A percentile compares a stretch with the other conserved stretches of the same genome.
phyloP scores from a whole-genome alignment of 2,329 filamentous ascomycete genomes.

The Clonostachys chloroleuca region DNA sequence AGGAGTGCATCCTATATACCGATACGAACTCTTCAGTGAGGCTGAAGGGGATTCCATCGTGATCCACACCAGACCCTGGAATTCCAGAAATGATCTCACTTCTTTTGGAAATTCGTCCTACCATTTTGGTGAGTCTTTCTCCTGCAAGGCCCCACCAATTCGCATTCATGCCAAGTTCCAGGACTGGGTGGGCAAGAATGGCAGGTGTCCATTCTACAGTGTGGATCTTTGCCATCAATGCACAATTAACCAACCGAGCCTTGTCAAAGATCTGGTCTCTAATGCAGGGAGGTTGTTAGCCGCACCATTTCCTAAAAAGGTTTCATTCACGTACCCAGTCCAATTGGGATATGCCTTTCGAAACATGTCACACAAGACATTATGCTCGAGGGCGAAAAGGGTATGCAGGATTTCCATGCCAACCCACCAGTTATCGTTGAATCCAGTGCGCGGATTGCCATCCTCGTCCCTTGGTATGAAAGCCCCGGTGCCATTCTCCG shows the following conservation, averaged over 20 bases:
- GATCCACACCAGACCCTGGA: slow-evolving; percentile 16
- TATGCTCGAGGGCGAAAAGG: slow-evolving; percentile 39
- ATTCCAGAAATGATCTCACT: slow-evolving; percentile 8
- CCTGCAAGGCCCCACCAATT: slow-evolving; percentile 41
- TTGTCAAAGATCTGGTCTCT: slow-evolving; percentile 36
- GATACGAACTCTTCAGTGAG: slow-evolving; percentile 38
- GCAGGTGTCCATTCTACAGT: slow-evolving; percentile 44
- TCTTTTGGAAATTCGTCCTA: slow-evolving; percentile 26
- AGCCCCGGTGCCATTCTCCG: slow-evolving; percentile 16
- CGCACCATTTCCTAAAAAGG: not conserved
- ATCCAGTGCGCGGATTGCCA: slow-evolving; percentile 32
- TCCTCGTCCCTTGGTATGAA: slow-evolving; percentile 31
- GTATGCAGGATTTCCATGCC: slow-evolving; percentile 40
- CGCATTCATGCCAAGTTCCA: slow-evolving; percentile 33
- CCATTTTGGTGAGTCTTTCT: slow-evolving; percentile 23
- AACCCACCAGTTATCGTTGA: slow-evolving; percentile 39
- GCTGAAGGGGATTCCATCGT: slow-evolving; percentile 29
- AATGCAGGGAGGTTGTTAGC: slow-evolving; percentile 16
- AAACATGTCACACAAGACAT: slow-evolving; percentile 33
- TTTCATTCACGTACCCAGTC: slow-evolving; percentile 1
- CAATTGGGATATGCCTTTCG: slow-evolving; percentile 20
- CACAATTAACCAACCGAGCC: slow-evolving; percentile 37
- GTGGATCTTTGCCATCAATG: slow-evolving; percentile 44
- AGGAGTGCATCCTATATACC: slow-evolving; percentile 34
- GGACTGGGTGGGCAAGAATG: slow-evolving; percentile 34